Conservation (phyloP, 768 basidiomycete genomes). For the Lepiota brunneoincarnata region DNA sequence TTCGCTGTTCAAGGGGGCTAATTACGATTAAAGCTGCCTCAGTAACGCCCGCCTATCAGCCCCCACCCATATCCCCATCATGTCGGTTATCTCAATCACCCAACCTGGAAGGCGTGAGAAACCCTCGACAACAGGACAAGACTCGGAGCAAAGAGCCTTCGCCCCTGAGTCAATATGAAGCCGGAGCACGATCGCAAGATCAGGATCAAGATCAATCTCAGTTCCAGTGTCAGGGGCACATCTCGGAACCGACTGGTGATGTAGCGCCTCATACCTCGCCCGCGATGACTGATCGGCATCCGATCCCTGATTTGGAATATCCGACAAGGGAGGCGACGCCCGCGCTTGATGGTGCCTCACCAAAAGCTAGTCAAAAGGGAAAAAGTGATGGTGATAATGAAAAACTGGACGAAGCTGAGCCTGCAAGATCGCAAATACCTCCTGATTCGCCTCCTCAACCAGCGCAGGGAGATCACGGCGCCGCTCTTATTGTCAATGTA, state of each 20-base stretch:
- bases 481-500: too few relatives aligned
- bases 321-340: not conserved
- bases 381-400: not conserved
- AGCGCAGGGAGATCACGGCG: too few relatives aligned
- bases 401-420: not conserved
- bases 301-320: conserved; percentile 8
- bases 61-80: not conserved
- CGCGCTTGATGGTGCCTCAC: not conserved
- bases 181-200: too few relatives aligned
- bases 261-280: not conserved
- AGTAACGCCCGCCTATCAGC: not conserved
- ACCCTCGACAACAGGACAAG: too few relatives aligned
- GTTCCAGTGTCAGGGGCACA: too few relatives aligned
- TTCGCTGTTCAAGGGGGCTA: not conserved
- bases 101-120: too few relatives aligned
- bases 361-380: too few relatives aligned
- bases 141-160: too few relatives aligned
- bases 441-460: too few relatives aligned
- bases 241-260: too few relatives aligned
- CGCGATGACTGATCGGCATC: not conserved
- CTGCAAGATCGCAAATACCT: not conserved
- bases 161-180: too few relatives aligned
- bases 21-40: not conserved
- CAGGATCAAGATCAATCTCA: too few relatives aligned
- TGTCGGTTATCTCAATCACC: not conserved